Base-by-base conservation (phyloP, 1,284 basidiomycete genomes). In the Pseudozyma flocculosa region DNA sequence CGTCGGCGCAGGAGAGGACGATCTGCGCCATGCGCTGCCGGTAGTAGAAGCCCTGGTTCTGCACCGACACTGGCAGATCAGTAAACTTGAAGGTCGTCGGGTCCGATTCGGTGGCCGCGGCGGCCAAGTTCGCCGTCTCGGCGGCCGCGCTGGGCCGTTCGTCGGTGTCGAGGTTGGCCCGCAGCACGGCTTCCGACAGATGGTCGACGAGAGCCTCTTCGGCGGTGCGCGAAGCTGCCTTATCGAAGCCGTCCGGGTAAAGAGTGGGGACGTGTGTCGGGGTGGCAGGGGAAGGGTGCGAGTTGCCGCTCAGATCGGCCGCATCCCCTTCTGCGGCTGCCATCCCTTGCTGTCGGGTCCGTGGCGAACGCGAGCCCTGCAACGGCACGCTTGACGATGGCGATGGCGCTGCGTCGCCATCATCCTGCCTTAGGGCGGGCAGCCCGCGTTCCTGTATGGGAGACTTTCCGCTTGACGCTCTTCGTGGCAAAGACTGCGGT, bases 1-100 rank as follows among this genome's bases (percentile, higher is more conserved):
- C 43, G 21, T 58, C 57, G 40, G 54, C 54, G 46, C 44, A 57
- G 2, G 60, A 42, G 10, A 65, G 47, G 41, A 65, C 54, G 48
- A 65, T 54, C 10, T 61, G 58, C 4, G 62, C 62, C 1, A 54
- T 54, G 11, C 54, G 62, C 39, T 65, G 57, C 14, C 62, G 54
- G 40, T 52, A 49, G 49, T 51, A 45, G 41, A 49, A 65, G 51
- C 57, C 40, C 15, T 61, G 50, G 50, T 61, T 58, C n/a, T 47
- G 48, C 45, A 65, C 37, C 10, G 34, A 52, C 24, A 46, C 17
- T 1, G 61, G 61, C 17, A 65, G 45, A 3, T 49, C 19, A 9
- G 45, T 41, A 24, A 65, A 61, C 21, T 41, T 48, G 40, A 65
- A 61, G n/a, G 34, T 7, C 7, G 22, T 8, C 23, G 43, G 32